Percentiles rank a stretch among this genome's conserved stretches.
Evolutionary conservation across 345 rosid genomes (phyloP).

Genomic region (Brassica cretica): DNA sequence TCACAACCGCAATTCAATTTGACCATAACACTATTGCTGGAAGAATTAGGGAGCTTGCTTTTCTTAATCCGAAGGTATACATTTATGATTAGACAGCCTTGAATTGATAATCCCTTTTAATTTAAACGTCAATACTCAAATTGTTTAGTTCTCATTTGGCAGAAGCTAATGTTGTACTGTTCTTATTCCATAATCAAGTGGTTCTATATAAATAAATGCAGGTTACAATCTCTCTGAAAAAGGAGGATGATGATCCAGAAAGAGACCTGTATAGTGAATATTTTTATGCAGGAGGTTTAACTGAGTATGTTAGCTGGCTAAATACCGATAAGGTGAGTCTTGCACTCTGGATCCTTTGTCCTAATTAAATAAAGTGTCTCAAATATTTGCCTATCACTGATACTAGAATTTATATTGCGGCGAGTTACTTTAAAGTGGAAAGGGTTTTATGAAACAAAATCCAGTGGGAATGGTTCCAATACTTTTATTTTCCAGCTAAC

Average conservation of each 20-base stretch:
- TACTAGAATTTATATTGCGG: background rate
- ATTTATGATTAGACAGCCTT: constrained; percentile 12
- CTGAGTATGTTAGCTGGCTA: constrained; percentile 89
- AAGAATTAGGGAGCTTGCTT: constrained; percentile 92
- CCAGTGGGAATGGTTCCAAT: background rate
- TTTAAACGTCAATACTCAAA: background rate
- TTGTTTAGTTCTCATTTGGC: constrained; percentile 16
- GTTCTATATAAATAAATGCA: constrained; percentile 42
- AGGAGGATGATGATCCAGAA: constrained; percentile 61
- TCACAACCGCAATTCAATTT: constrained; percentile 79
- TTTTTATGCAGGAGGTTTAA: constrained; percentile 80
- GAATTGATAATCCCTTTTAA: background rate
- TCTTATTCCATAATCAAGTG: constrained; percentile 4
- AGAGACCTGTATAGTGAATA: constrained; percentile 62
- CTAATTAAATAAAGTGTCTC: constrained; percentile 16
- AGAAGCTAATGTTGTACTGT: constrained; percentile 16
- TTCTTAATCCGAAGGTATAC: constrained; percentile 82
- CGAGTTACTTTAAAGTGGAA: background rate
- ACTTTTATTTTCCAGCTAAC: constrained; percentile 7
- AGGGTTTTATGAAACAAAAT: constrained; percentile 4
- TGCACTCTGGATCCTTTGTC: constrained; percentile 14
- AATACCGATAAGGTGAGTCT: constrained; percentile 74
- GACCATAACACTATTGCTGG: constrained; percentile 84
- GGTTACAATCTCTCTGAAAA: constrained; percentile 69
- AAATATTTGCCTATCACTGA: constrained; percentile 1